phyloP scores from a whole-genome alignment of 2,329 filamentous ascomycete genomes.

The Cladobotryum mycophilum region DNA sequence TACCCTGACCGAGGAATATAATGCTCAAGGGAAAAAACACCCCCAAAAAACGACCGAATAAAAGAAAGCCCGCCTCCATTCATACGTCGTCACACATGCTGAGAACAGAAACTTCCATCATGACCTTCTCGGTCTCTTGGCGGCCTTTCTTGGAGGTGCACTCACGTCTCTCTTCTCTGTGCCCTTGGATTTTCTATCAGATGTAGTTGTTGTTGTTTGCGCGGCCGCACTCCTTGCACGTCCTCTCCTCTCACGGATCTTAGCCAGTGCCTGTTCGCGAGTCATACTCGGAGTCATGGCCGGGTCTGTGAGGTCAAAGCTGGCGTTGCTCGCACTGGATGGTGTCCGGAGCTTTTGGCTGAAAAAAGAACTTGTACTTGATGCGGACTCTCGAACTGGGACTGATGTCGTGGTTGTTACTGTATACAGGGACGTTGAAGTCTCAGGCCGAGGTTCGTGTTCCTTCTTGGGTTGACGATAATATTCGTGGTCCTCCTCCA shows the following conservation, averaged over 20 bases:
- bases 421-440: constrained; percentile 40
- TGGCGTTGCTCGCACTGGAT: constrained; percentile 30
- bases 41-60: neutral
- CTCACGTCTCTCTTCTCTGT: constrained; percentile 42
- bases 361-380: constrained; percentile 33
- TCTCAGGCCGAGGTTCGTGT: constrained; percentile 36
- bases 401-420: constrained; percentile 47
- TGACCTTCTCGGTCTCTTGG: constrained; percentile 15
- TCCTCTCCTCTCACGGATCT: constrained; percentile 66
- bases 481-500: neutral
- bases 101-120: constrained; percentile 3
- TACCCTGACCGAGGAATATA: no score
- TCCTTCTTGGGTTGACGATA: constrained; percentile 11
- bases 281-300: constrained; percentile 61
- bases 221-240: constrained; percentile 65
- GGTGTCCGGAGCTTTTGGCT: constrained; percentile 41
- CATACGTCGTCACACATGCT: constrained; percentile 1
- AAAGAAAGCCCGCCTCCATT: neutral
- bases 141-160: constrained; percentile 34
- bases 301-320: constrained; percentile 50
- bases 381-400: constrained; percentile 42
- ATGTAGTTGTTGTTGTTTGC: constrained; percentile 54
- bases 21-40: neutral
- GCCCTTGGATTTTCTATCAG: constrained; percentile 49
- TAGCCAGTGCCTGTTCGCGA: constrained; percentile 67